phyloP scores from a whole-genome alignment of 1,284 basidiomycete species.

The Neolentinus lepideus region DNA sequence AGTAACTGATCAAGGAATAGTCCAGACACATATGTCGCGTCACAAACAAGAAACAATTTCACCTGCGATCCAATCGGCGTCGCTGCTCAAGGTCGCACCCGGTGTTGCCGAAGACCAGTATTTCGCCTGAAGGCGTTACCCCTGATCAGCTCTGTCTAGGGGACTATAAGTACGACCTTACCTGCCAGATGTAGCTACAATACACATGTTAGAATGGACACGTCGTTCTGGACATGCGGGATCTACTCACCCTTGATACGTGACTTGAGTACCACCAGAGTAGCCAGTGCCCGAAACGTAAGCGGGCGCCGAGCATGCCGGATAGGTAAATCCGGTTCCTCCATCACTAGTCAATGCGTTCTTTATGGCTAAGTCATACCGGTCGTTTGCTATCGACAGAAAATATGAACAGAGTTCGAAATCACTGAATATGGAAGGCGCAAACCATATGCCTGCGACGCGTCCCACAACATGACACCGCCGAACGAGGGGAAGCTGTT shows the following conservation, averaged over 20 bases:
- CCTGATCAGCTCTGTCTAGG: neutral
- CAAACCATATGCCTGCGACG: constrained; percentile 59
- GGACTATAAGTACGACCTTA: constrained; percentile 16
- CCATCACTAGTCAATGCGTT: constrained; percentile 51
- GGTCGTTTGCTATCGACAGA: constrained; percentile 38
- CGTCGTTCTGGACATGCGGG: neutral
- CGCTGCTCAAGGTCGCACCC: constrained; percentile 29
- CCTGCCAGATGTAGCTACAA: constrained; percentile 59
- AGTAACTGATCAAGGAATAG: constrained; percentile 35
- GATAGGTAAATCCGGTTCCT: constrained; percentile 60
- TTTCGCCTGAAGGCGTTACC: constrained; percentile 37
- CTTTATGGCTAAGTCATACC: constrained; percentile 58
- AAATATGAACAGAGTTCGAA: neutral
- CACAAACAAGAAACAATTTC: constrained; percentile 16
- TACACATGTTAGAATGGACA: constrained; percentile 3
- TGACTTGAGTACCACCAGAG: constrained; percentile 42
- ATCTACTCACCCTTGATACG: constrained; percentile 42
- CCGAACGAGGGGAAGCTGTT: constrained; percentile 64
- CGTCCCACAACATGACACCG: constrained; percentile 70
- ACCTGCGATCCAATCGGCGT: constrained; percentile 61
- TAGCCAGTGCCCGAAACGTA: constrained; percentile 45
- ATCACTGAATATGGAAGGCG: constrained; percentile 5
- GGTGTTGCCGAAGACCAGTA: constrained; percentile 50
- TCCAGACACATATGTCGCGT: constrained; percentile 4
- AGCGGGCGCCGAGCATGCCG: constrained; percentile 48